Percentiles rank a stretch among this genome's conserved stretches.
phyloP scores from a whole-genome alignment of 805 yeast species.

The Zygosaccharomyces rouxii region DNA sequence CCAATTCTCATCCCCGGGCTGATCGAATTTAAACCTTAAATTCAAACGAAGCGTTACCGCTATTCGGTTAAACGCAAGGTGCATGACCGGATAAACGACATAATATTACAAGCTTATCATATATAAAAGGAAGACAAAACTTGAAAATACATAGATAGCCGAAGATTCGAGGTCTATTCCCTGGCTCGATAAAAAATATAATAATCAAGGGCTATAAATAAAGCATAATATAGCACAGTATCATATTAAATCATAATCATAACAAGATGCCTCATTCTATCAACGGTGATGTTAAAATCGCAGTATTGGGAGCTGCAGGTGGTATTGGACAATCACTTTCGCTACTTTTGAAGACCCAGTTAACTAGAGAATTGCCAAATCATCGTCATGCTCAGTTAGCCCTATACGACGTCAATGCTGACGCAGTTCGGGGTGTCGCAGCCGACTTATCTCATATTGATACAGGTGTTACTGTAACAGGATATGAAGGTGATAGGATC shows the following conservation, averaged over 20 bases:
- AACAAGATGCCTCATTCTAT: conserved; percentile 24
- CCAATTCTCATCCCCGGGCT: conserved; percentile 1
- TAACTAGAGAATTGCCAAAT: conserved; percentile 31
- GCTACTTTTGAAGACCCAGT: conserved; percentile 60
- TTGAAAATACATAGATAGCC: too few relatives aligned
- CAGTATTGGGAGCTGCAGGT: conserved; percentile 89
- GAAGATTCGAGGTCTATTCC: too few relatives aligned
- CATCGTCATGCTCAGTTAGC: conserved; percentile 50
- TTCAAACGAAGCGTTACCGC: conserved; percentile 5
- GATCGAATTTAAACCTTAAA: not conserved
- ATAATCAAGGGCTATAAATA: too few relatives aligned
- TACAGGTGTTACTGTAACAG: conserved; percentile 56
- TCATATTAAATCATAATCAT: not conserved
- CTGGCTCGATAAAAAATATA: too few relatives aligned
- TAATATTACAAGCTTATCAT: not conserved
- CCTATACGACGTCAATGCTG: conserved; percentile 75
- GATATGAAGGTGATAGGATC: conserved; percentile 39
- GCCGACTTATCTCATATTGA: conserved; percentile 83
- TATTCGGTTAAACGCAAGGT: conserved; percentile 6
- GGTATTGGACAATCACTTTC: conserved; percentile 94
- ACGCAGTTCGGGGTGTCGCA: conserved; percentile 66
- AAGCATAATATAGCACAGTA: too few relatives aligned
- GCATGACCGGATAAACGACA: conserved; percentile 6
- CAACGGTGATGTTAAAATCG: conserved; percentile 48
- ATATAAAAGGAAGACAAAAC: conserved; percentile 1